Percentiles rank a stretch among this genome's conserved stretches.
Conservation (phyloP, 2,329 filamentous ascomycete genomes). For the Ascosphaera apis region DNA sequence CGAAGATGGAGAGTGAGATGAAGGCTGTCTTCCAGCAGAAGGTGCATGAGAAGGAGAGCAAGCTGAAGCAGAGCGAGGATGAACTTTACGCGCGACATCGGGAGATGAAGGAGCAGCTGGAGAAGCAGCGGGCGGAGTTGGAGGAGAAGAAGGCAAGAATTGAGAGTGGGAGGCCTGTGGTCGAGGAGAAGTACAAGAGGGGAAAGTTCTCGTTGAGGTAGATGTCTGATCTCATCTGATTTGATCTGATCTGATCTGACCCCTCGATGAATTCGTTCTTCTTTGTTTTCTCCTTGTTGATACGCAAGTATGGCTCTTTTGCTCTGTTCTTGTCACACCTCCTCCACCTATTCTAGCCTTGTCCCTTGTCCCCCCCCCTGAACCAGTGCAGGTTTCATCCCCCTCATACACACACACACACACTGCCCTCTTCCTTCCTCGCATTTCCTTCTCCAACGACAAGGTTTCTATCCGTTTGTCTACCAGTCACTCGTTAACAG, state of each 20-base stretch:
- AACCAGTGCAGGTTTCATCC: no score
- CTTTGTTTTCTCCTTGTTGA: constrained; percentile 1
- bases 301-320: no score
- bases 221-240: constrained; percentile 13
- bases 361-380: no score
- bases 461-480: no score
- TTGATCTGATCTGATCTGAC: constrained; percentile 2
- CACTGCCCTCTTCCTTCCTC: no score
- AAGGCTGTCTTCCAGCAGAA: constrained; percentile 99
- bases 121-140: constrained; percentile 79
- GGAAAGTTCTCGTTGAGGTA: constrained; percentile 99
- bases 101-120: constrained; percentile 99
- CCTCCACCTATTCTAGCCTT: no score
- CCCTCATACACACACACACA: no score
- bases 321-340: no score
- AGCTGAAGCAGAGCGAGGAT: constrained; percentile 97
- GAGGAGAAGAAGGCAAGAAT: constrained; percentile 96
- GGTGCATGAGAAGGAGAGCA: constrained; percentile 98
- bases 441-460: no score
- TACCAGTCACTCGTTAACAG: no score
- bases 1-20: constrained; percentile 99
- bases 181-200: constrained; percentile 89
- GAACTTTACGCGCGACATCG: constrained; percentile 93
- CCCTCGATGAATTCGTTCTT: constrained; percentile 1
- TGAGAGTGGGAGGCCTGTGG: constrained; percentile 77